Conservation (phyloP, 1,139 yeast genomes). For the Diutina sp. region DNA sequence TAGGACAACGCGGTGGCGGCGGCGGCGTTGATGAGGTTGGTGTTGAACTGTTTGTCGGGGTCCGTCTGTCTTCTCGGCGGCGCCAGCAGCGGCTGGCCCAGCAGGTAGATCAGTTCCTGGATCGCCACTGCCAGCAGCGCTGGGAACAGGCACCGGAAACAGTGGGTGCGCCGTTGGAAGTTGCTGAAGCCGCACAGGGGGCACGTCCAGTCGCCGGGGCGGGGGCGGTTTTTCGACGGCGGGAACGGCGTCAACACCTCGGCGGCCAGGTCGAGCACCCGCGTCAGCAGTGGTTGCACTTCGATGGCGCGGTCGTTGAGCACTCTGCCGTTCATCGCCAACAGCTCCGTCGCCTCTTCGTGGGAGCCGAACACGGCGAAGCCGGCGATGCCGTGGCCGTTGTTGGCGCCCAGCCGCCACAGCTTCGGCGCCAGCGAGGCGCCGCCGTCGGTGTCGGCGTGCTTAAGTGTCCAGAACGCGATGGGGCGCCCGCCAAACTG, state of each 20-base stretch:
- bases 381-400: slow-evolving; percentile 38
- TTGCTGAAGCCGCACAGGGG: slow-evolving; percentile 93
- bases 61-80: slow-evolving; percentile 5
- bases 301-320: slow-evolving; percentile 67
- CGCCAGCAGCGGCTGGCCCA: neutral
- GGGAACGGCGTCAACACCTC: slow-evolving; percentile 79
- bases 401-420: slow-evolving; percentile 13
- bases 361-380: slow-evolving; percentile 79
- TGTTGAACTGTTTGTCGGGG: slow-evolving; percentile 4
- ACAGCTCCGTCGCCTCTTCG: slow-evolving; percentile 72
- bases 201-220: slow-evolving; percentile 98
- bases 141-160: slow-evolving; percentile 87
- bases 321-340: slow-evolving; percentile 69
- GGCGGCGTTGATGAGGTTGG: slow-evolving; percentile 4
- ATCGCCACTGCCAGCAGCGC: slow-evolving; percentile 60
- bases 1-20: slow-evolving; percentile 8
- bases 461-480: slow-evolving; percentile 79
- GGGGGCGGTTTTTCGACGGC: slow-evolving; percentile 75
- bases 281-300: slow-evolving; percentile 74
- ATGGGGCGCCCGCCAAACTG: slow-evolving; percentile 79
- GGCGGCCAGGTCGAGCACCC: slow-evolving; percentile 68
- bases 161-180: slow-evolving; percentile 88
- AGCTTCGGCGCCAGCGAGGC: slow-evolving; percentile 5
- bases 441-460: slow-evolving; percentile 26
- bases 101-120: slow-evolving; percentile 34